phyloP scores from a whole-genome alignment of 257 asterid species.

The Penstemon newberryi region DNA sequence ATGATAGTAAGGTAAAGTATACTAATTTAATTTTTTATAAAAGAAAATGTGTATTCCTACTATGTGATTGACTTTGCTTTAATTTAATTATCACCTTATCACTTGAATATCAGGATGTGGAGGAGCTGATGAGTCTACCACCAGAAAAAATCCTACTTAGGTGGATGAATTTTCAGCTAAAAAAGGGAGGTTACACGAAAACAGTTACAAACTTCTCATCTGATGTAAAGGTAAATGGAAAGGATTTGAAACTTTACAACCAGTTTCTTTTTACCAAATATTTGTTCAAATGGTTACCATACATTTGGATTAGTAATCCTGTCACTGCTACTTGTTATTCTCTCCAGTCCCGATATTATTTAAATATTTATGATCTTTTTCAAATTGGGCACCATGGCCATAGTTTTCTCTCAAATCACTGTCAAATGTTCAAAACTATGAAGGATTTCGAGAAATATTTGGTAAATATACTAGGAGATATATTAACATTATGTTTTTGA shows the following conservation, averaged over 20 bases:
- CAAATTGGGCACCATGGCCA: not conserved
- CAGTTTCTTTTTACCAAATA: slow-evolving; percentile 9
- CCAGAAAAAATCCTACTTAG: slow-evolving; percentile 92
- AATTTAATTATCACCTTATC: slow-evolving; percentile 8
- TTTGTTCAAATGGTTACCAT: not conserved
- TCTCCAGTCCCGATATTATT: not conserved
- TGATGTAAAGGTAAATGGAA: slow-evolving; percentile 77
- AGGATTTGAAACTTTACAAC: slow-evolving; percentile 2
- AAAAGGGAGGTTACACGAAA: slow-evolving; percentile 71
- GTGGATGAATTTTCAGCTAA: slow-evolving; percentile 98
- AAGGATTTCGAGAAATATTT: not conserved
- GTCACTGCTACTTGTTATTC: not conserved
- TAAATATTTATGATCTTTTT: not conserved
- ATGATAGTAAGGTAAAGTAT: slow-evolving; percentile 73
- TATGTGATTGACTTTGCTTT: slow-evolving; percentile 5
- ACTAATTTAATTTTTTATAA: slow-evolving; percentile 16
- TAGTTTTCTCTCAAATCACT: not conserved
- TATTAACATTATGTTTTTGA: not conserved
- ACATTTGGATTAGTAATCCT: not conserved
- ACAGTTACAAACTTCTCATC: slow-evolving; percentile 91
- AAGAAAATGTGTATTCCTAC: slow-evolving; percentile 5
- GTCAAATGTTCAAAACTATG: not conserved
- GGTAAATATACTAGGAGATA: not conserved
- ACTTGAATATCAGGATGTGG: slow-evolving; percentile 68
- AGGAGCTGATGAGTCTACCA: slow-evolving; percentile 93